Evolutionary conservation across 2,329 filamentous ascomycete genomes (phyloP).

Genomic region (Xylariaceae sp.): DNA sequence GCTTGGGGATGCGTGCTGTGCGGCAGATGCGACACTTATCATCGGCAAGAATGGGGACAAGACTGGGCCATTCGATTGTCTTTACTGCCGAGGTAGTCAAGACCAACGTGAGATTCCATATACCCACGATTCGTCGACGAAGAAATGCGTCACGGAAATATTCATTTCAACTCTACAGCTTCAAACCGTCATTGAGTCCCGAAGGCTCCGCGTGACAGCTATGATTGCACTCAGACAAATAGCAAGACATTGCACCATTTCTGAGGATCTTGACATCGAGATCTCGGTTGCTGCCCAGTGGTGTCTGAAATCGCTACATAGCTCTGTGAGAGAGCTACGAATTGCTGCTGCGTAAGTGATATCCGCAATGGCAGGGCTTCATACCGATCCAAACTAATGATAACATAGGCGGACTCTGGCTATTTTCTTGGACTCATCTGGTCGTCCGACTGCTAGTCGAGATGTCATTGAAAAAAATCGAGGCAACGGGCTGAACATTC

Average conservation of each 20-base stretch:
- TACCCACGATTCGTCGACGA: constrained; percentile 21
- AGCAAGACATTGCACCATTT: constrained; percentile 59
- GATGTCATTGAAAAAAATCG: constrained; percentile 59
- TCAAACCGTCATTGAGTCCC: constrained; percentile 46
- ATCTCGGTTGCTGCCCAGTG: constrained; percentile 69
- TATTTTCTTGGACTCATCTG: constrained; percentile 56
- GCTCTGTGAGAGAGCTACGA: constrained; percentile 79
- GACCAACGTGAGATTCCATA: constrained; percentile 3
- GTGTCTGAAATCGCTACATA: constrained; percentile 76
- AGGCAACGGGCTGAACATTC: constrained; percentile 62
- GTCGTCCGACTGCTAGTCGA: constrained; percentile 22
- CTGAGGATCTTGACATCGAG: constrained; percentile 61
- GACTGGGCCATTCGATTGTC: constrained; percentile 15
- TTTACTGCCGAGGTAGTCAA: constrained; percentile 14
- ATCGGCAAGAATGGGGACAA: constrained; percentile 7
- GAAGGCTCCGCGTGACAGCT: constrained; percentile 61
- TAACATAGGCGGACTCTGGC: constrained; percentile 55
- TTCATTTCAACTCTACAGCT: constrained; percentile 44
- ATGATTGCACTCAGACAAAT: constrained; percentile 69
- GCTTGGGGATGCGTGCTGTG: constrained; percentile 56
- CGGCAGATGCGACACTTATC: constrained; percentile 42
- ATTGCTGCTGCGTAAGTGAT: constrained; percentile 67
- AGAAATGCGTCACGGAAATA: constrained; percentile 36
- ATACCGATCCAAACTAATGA: too few species aligned
- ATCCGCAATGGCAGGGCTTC: constrained; percentile 8